These are phyloP conservation scores for Baudoinia panamericana DNA, from an alignment of 495 filamentous ascomycete species.

Conservation along the genomic window DNA sequence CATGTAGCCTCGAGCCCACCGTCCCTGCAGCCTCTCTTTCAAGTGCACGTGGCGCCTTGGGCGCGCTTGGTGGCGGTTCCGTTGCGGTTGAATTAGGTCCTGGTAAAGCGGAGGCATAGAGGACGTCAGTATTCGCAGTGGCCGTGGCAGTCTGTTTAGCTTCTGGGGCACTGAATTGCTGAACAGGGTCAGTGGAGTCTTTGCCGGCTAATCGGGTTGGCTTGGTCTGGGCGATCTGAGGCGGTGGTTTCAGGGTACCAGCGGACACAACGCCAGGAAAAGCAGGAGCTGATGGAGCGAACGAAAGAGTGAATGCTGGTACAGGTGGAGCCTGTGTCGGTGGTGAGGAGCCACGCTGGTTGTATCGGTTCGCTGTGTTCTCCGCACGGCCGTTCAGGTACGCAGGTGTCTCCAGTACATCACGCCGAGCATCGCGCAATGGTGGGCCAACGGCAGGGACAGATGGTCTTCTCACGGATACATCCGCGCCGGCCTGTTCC, in stretches of 20 bases:
- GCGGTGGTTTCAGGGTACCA: no score
- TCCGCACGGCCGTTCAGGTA: slow-evolving; percentile 18
- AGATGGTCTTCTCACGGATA: slow-evolving; percentile 7
- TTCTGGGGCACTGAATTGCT: no score
- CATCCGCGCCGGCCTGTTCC: slow-evolving; percentile 11
- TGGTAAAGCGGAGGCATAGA: no score
- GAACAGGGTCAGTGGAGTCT: no score
- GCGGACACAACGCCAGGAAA: no score
- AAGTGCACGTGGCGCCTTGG: slow-evolving; percentile 23
- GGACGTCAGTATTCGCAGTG: no score
- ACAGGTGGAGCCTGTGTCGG: slow-evolving; percentile 72
- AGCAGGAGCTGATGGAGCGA: slow-evolving; percentile 14
- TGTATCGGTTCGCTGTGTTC: slow-evolving; percentile 14
- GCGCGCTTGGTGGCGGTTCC: slow-evolving; percentile 23
- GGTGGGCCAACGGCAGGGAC: slow-evolving; percentile 1
- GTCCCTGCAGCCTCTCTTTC: slow-evolving; percentile 4
- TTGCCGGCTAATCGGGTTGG: no score
- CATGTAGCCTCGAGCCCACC: slow-evolving; percentile 16
- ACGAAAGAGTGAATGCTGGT: slow-evolving; percentile 47
- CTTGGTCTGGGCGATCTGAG: no score
- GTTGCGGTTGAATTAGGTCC: no score
- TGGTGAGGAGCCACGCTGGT: slow-evolving; percentile 29
- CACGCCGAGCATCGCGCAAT: slow-evolving; percentile 7
- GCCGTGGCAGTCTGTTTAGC: no score
- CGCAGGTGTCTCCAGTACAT: slow-evolving; percentile 10